Base-by-base conservation (phyloP, 106 monocot species). In the Phalaenopsis aphrodite region DNA sequence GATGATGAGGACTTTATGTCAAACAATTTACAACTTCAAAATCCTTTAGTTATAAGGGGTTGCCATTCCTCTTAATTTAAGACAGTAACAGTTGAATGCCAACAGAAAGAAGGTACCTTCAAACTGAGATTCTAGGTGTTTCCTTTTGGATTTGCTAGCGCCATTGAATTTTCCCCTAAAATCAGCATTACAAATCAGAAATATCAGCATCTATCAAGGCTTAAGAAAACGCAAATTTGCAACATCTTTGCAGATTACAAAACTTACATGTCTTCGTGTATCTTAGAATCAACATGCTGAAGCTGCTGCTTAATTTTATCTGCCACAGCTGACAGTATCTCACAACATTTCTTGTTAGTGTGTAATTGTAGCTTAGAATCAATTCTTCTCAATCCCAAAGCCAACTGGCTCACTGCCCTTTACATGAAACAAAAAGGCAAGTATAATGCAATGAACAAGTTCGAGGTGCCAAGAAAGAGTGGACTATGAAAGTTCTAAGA, bases 121-220 rank as follows among this genome's bases (percentile, higher is more conserved):
- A 66, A 94, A 88, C 85, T 77, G 84, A 1, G 90, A 86, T 84
- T 98, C 97, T 42, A 98, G 11, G 24, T 79, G 87, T 75, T 94
- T 94, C 80, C 90, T 89, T 85, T 94, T 94, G 21, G 85, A 83
- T 47, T 89, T 98, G 72, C 86, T 79, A 66, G 67, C 36, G 56
- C 71, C 78, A 24, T 71, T 79, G 49, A 91, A 85, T 77, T 89
- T 88, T 65, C 78, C 81, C 58, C 97, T 98, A 83, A 72, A 88
- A 85, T 42, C 75, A 82, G 38, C 74, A 39, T 9, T 42, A 71
- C 52, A 41, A 38, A 24, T 66, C 16, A 84, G 55, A 64, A 43
- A 52, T 47, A 49, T 18, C 43, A 73, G 15, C 42, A 41, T 45
- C 42, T n/a, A 43, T 2, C 43, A 74, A 73, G 74, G 36, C 9